phyloP scores from a whole-genome alignment of 2,329 filamentous ascomycete species.

The Penicillium paneum region DNA sequence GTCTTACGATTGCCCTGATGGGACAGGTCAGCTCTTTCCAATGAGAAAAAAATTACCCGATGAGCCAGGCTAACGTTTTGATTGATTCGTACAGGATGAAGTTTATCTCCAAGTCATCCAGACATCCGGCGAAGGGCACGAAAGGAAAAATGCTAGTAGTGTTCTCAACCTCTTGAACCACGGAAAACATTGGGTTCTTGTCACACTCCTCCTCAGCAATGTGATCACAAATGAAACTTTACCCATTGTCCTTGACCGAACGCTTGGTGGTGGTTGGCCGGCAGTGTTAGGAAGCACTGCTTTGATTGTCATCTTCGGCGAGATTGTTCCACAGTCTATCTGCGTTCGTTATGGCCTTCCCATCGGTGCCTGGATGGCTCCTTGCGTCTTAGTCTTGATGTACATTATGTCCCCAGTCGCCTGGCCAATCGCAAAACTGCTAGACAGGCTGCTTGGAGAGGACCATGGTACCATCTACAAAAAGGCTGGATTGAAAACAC shows the following conservation, averaged over 20 bases:
- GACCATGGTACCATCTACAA: constrained; percentile 98
- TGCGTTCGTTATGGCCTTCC: constrained; percentile 94
- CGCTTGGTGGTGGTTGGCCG: constrained; percentile 88
- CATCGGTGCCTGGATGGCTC: constrained; percentile 91
- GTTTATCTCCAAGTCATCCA: constrained; percentile 96
- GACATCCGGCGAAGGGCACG: constrained; percentile 76
- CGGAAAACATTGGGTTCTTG: constrained; percentile 97
- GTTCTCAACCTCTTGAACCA: constrained; percentile 77
- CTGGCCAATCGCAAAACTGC: constrained; percentile 92
- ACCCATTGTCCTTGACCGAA: constrained; percentile 90
- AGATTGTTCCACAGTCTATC: constrained; percentile 91
- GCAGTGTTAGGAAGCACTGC: constrained; percentile 91
- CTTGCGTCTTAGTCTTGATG: constrained; percentile 84
- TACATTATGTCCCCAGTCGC: constrained; percentile 85
- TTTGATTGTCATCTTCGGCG: constrained; percentile 96
- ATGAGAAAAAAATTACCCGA: constrained; percentile 24
- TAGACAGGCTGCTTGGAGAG: constrained; percentile 88
- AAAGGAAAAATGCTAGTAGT: constrained; percentile 77
- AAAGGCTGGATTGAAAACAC: constrained; percentile 92
- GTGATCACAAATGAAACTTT: constrained; percentile 97
- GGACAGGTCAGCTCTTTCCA: constrained; percentile 45
- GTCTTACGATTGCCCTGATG: constrained; percentile 70
- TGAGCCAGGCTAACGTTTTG: constrained; percentile 23
- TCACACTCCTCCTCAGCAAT: constrained; percentile 89
- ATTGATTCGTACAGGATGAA: constrained; percentile 62